Evolutionary conservation across 768 basidiomycete species (phyloP).

Genomic region (Psilocybe cubensis): DNA sequence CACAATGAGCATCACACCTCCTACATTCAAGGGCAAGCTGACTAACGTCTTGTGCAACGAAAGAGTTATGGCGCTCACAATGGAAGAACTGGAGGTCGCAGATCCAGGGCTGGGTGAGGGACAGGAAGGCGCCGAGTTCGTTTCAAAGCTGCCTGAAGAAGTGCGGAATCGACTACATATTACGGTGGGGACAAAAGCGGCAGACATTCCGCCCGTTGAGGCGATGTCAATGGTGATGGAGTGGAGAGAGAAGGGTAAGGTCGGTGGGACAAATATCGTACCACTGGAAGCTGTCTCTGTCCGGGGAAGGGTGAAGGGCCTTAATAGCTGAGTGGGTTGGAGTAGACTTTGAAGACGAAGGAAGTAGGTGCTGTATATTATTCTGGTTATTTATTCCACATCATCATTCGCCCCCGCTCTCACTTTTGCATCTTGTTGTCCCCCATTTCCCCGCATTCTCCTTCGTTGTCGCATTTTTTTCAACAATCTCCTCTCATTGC

Average conservation of each 20-base stretch:
- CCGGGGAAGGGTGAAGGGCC: background rate
- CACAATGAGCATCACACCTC: conserved; percentile 33
- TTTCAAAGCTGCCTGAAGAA: conserved; percentile 47
- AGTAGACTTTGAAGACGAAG: background rate
- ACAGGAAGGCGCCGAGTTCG: conserved; percentile 48
- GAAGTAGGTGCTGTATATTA: background rate
- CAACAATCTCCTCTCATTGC: no score
- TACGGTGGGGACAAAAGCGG: conserved; percentile 77
- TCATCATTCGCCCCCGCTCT: background rate
- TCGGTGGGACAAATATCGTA: background rate
- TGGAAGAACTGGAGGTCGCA: conserved; percentile 56
- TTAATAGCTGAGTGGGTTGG: background rate
- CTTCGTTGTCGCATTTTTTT: no score
- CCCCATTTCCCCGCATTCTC: no score
- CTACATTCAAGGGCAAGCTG: conserved; percentile 65
- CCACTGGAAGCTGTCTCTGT: background rate
- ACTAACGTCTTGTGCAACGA: conserved; percentile 73
- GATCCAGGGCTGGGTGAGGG: conserved; percentile 24
- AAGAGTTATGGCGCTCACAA: conserved; percentile 78
- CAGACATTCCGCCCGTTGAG: conserved; percentile 64
- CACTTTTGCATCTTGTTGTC: background rate
- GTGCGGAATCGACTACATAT: conserved; percentile 69
- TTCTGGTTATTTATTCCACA: background rate
- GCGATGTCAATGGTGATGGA: conserved; percentile 64
- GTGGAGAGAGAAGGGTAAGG: background rate